Conservation (phyloP, 345 rosid genomes). For the Balakata baccata region DNA sequence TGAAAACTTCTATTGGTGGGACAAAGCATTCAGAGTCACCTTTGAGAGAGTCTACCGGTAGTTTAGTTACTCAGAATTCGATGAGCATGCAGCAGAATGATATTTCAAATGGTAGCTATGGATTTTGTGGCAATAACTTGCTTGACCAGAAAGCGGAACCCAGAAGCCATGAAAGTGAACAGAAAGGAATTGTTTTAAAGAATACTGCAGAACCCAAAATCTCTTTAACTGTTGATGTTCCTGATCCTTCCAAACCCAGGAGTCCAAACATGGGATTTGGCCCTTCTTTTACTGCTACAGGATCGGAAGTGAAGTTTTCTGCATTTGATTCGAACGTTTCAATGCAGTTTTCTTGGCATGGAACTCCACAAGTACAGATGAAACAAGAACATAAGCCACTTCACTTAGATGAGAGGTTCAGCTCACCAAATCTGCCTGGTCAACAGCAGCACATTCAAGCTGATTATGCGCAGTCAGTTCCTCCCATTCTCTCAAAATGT, state of each 20-base stretch:
- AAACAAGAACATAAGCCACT: constrained; percentile 40
- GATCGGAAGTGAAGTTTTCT: constrained; percentile 33
- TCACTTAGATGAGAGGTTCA: constrained; percentile 45
- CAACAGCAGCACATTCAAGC: constrained; percentile 25
- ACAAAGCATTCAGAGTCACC: constrained; percentile 55
- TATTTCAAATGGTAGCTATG: constrained; percentile 30
- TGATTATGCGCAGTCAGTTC: constrained; percentile 24
- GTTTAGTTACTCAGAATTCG: constrained; percentile 41
- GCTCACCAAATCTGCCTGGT: constrained; percentile 37
- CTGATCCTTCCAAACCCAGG: constrained; percentile 35
- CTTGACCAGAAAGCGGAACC: constrained; percentile 36
- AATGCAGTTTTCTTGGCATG: constrained; percentile 45
- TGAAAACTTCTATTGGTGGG: constrained; percentile 43
- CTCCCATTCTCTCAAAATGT: constrained; percentile 27
- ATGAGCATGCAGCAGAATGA: constrained; percentile 38
- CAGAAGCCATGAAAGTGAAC: constrained; percentile 43
- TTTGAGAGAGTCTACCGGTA: constrained; percentile 40
- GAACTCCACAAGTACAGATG: constrained; percentile 42
- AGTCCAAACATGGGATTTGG: constrained; percentile 43
- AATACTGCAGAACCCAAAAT: constrained; percentile 42
- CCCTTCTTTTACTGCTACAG: constrained; percentile 31
- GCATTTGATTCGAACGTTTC: constrained; percentile 42
- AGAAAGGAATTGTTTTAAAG: constrained; percentile 37
- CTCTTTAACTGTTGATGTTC: constrained; percentile 33
- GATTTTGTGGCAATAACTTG: constrained; percentile 39